phyloP scores from a whole-genome alignment of 371 early-diverging fungal species.

The Syncephalis plumigaleata region DNA sequence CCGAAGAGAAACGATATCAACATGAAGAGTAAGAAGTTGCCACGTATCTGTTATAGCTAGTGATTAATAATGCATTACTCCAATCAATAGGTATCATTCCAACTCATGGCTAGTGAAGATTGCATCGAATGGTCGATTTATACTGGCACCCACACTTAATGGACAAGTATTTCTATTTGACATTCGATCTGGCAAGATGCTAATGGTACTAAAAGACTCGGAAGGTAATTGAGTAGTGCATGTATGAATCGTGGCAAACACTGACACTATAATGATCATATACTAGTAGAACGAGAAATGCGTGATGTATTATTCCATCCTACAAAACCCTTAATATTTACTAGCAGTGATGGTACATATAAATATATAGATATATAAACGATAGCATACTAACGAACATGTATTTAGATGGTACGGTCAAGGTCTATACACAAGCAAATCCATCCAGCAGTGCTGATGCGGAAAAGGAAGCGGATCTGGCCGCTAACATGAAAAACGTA shows the following conservation, averaged over 20 bases:
- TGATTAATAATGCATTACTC: neutral
- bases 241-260: neutral
- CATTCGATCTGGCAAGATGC: conserved; percentile 47
- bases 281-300: conserved; percentile 59
- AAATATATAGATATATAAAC: neutral
- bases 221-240: conserved; percentile 29
- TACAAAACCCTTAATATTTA: conserved; percentile 50
- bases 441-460: neutral
- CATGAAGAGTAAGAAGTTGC: conserved; percentile 49
- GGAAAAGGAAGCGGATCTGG: too few relatives aligned
- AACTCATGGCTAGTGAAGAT: conserved; percentile 86
- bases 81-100: conserved; percentile 40
- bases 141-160: conserved; percentile 72
- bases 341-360: conserved; percentile 61
- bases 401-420: conserved; percentile 16
- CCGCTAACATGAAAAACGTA: too few relatives aligned
- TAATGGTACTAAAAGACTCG: conserved; percentile 57
- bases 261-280: conserved; percentile 26
- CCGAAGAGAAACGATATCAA: conserved; percentile 45
- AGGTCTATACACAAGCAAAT: conserved; percentile 18
- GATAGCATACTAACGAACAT: neutral
- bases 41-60: neutral
- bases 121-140: conserved; percentile 65
- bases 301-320: conserved; percentile 87
- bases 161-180: conserved; percentile 73